Percentiles rank a stretch among this genome's conserved stretches.
Conservation (phyloP, 345 rosid genomes). For the Rhodamnia argentea region DNA sequence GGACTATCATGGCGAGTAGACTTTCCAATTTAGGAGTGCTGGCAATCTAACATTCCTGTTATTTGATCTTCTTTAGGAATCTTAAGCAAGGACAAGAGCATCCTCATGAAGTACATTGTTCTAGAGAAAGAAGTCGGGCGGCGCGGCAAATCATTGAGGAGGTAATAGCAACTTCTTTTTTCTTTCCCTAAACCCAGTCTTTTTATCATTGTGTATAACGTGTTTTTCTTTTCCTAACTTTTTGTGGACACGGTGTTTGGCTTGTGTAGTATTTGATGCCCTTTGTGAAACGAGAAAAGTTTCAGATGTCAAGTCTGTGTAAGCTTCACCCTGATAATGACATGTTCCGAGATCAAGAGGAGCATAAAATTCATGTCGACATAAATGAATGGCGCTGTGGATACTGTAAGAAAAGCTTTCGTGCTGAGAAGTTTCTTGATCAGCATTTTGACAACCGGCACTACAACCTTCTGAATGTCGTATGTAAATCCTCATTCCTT, state of each 20-base stretch:
- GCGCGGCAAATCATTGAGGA: slow-evolving; percentile 80
- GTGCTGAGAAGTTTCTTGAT: slow-evolving; percentile 72
- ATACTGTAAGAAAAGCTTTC: slow-evolving; percentile 89
- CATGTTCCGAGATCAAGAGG: slow-evolving; percentile 83
- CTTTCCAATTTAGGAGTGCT: neutral
- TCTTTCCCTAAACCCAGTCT: neutral
- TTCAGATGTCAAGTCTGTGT: slow-evolving; percentile 44
- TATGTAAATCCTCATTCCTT: slow-evolving; percentile 33
- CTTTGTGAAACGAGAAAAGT: slow-evolving; percentile 62
- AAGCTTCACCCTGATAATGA: slow-evolving; percentile 82
- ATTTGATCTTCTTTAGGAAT: slow-evolving; percentile 16
- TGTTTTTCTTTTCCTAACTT: neutral
- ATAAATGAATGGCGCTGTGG: slow-evolving; percentile 83
- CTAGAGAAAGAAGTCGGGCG: slow-evolving; percentile 79
- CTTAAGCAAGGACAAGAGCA: slow-evolving; percentile 16
- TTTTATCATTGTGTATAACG: neutral
- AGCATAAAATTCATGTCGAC: slow-evolving; percentile 70
- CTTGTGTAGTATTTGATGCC: slow-evolving; percentile 72
- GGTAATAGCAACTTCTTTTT: slow-evolving; percentile 19
- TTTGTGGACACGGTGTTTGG: neutral
- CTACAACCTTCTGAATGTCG: slow-evolving; percentile 65
- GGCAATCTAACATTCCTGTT: neutral
- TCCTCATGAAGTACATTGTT: slow-evolving; percentile 70
- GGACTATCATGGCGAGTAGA: neutral
- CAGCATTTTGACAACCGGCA: slow-evolving; percentile 79